Evolutionary conservation across 768 basidiomycete genomes (phyloP), one percentile per base, ranked within the genome.

Genomic region (Agaricus bisporus): DNA sequence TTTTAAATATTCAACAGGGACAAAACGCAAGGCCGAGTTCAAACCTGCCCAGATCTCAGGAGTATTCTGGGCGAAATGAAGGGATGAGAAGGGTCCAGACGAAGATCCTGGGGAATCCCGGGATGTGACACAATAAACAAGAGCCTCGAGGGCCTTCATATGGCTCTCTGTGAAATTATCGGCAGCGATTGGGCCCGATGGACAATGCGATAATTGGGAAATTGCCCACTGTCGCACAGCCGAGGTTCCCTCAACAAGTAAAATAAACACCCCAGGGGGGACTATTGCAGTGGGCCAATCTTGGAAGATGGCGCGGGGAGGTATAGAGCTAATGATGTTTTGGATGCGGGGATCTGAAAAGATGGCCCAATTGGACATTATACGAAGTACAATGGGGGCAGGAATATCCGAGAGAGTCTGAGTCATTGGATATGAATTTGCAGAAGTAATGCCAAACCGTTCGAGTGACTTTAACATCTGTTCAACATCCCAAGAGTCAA

Each of bases 401-500:
- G 80, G 75, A 10, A 74, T 66, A 37, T 72, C 66, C 18, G 68
- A 63, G n/a, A 83, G 64, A 26, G 73, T 60, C 28, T 58, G 58
- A 42, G 50, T 49, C 48, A 53, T 38, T 25, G 48, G 55, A 29
- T 58, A 57, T 42, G 57, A 51, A 39, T 59, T 51, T 15, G 60
- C 49, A 22, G 47, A 56, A 10, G 56, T 59, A 35, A 67, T 55
- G 17, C 70, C 64, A 41, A 68, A 61, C 26, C 64, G 59, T 22
- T 70, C 57, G 39, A 88, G 62, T 39, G 75, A 72, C n/a, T 73
- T 67, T 9, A 84, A 62, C 4, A 87, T 76, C 22, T 77, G 62
- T 9, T 66, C 57, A 3, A 80, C 66, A 61, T 92, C 86, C 83
- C 88, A 93, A 32, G 70, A 66, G 51, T 86, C 81, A 43, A 91